These are phyloP conservation scores for Neurospora cerealis DNA, from an alignment of 495 filamentous ascomycete species.

Conservation along the genomic window DNA sequence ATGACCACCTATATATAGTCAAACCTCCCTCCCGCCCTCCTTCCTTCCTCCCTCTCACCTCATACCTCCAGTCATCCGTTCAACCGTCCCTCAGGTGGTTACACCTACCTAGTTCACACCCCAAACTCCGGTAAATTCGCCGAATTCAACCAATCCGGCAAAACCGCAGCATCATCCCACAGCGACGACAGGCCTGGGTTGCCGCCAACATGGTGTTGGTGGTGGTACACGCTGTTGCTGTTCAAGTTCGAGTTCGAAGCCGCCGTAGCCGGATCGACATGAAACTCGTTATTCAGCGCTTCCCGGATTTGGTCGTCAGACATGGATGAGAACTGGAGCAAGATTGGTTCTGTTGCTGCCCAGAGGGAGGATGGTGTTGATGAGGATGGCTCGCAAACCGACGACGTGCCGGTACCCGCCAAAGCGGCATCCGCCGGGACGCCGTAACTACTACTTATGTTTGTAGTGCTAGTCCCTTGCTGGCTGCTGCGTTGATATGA, in stretches of 20 bases:
- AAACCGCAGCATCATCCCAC: conserved; percentile 42
- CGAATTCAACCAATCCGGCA: conserved; percentile 52
- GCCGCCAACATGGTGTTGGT: neutral
- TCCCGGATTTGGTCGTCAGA: conserved; percentile 55
- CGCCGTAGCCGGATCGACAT: conserved; percentile 20
- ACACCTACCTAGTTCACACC: conserved; percentile 5
- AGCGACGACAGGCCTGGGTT: neutral
- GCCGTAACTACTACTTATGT: neutral
- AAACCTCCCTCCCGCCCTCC: neutral
- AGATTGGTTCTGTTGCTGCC: conserved; percentile 36
- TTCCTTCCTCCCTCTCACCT: neutral
- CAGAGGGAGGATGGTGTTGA: conserved; percentile 20
- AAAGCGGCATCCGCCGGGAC: conserved; percentile 1
- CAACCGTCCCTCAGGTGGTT: neutral
- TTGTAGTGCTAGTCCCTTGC: conserved; percentile 6
- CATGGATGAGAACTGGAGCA: conserved; percentile 52
- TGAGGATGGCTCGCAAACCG: neutral
- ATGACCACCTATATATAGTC: neutral
- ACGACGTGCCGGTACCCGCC: neutral
- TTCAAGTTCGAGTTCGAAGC: neutral
- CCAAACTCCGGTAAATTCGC: conserved; percentile 35
- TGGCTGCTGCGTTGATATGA: conserved; percentile 5
- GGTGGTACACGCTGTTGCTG: conserved; percentile 37
- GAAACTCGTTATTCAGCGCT: conserved; percentile 49
- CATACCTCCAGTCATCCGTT: neutral